Evolutionary conservation across 495 filamentous ascomycete species (phyloP), one percentile per base, ranked within the genome.

Genomic region (Daldinia loculata): DNA sequence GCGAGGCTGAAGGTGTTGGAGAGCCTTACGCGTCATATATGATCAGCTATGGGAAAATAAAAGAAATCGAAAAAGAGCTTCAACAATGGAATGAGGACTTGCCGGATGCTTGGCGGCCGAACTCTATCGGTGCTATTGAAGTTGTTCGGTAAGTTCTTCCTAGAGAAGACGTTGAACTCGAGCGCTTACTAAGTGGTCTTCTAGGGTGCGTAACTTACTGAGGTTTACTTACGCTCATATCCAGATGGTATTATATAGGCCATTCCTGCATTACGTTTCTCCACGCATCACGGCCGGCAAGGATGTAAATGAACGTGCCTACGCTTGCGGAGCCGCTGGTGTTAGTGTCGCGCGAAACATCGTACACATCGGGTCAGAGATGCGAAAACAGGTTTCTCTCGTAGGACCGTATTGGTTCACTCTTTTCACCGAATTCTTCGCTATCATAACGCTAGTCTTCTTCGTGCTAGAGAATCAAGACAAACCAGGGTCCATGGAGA

Each of bases 341-440:
- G 91, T 99, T 59, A 92, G 89, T 72, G 93, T 97, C 2, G 94
- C 94, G 19, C 89, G 95, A 27, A 98, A 97, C 74, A 95, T 99
- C 62, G 88, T 98, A 36, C 95, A 97, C 77, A 95, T 97, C 64
- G 92, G 91, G 2, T 88, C 88, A 29, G 91, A 95, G 69, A 98
- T 98, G 89, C 93, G 94, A 67, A 91, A 89, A 74, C 86, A 89
- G 69, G 90, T 89, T 0, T 83, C 96, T 11, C 85, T 99, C 24
- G 91, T 92, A 72, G 95, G 95, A 0, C 92, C 94, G 0, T 97
- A 94, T 80, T 99, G 95, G 95, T 98, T 97, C 72, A 92, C 91
- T 53, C 93, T 97, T 81, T 98, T 98, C 71, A 97, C 95, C 2
- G 92, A 93, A 14, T 98, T 97, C 80, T 98, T 97, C 77, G 91